Percentiles rank a stretch among this genome's conserved stretches.
phyloP scores from a whole-genome alignment of 2,329 filamentous ascomycete species.

The Ophiostoma triangulosporum region DNA sequence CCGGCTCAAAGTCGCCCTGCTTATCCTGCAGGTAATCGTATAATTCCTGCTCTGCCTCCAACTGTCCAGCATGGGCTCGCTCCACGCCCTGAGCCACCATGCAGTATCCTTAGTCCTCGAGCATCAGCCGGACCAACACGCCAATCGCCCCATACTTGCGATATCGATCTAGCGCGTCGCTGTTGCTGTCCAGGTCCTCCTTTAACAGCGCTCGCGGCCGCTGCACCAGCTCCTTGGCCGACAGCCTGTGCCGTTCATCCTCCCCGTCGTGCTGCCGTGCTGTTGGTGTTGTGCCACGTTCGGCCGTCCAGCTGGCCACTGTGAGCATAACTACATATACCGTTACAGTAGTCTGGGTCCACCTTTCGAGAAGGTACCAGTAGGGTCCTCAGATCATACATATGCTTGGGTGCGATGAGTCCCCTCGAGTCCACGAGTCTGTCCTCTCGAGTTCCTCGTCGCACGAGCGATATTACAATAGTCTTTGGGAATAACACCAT shows the following conservation, averaged over 20 bases:
- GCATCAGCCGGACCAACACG: conserved; percentile 2
- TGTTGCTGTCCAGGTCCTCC: neutral
- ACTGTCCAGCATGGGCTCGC: neutral
- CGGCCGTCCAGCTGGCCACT: conserved; percentile 2
- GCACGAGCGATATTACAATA: no score
- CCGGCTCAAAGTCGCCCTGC: conserved; percentile 6
- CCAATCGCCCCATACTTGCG: conserved; percentile 2
- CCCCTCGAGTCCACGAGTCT: no score
- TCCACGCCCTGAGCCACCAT: conserved; percentile 6
- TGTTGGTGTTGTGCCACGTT: conserved; percentile 3
- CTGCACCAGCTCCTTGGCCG: neutral
- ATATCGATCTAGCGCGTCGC: conserved; percentile 3
- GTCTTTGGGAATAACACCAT: no score
- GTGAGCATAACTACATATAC: no score
- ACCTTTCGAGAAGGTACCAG: no score
- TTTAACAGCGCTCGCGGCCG: neutral
- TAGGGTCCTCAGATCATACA: no score
- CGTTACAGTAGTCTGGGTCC: no score
- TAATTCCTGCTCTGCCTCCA: neutral
- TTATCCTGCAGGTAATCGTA: neutral
- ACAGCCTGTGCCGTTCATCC: conserved; percentile 1
- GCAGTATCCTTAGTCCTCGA: conserved; percentile 4
- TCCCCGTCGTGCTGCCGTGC: neutral
- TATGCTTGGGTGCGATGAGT: no score
- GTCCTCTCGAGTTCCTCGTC: no score